A percentile compares a stretch with the other conserved stretches of the same genome.
Conservation (phyloP, 495 filamentous ascomycete genomes). For the Clavariopsis aquatica region DNA sequence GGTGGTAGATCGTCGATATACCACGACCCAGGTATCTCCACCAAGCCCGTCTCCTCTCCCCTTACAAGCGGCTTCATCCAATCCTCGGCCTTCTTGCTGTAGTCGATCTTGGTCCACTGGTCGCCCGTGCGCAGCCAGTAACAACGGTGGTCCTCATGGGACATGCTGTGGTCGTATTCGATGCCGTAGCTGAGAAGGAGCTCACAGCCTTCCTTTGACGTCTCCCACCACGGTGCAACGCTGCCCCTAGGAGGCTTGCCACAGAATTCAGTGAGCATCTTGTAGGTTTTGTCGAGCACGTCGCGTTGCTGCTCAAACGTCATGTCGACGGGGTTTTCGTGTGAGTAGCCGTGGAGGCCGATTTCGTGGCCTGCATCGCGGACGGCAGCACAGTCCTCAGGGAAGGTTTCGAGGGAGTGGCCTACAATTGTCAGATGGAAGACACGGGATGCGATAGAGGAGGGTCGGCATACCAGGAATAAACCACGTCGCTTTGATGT, state of each 20-base stretch:
- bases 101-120: constrained; percentile 55
- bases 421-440: constrained; percentile 43
- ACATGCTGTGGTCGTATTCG: constrained; percentile 48
- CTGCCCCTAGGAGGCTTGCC: constrained; percentile 68
- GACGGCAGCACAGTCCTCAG: constrained; percentile 71
- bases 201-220: constrained; percentile 54
- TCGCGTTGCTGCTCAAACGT: constrained; percentile 71
- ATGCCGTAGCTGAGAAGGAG: constrained; percentile 49
- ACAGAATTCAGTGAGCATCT: constrained; percentile 70
- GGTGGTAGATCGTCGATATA: constrained; percentile 59
- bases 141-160: constrained; percentile 53
- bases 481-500: constrained; percentile 83
- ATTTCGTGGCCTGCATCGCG: constrained; percentile 80
- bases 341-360: constrained; percentile 62
- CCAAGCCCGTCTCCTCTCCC: constrained; percentile 51
- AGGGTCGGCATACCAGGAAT: constrained; percentile 57
- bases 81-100: constrained; percentile 50
- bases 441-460: not conserved
- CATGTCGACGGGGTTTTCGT: constrained; percentile 76
- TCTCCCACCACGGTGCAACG: constrained; percentile 59
- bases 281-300: constrained; percentile 75
- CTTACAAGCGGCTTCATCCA: constrained; percentile 60
- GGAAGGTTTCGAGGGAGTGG: constrained; percentile 77
- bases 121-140: constrained; percentile 57
- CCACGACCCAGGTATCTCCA: constrained; percentile 61